phyloP scores from a whole-genome alignment of 116 monocot genomes.

The Dioscorea cayenensis region DNA sequence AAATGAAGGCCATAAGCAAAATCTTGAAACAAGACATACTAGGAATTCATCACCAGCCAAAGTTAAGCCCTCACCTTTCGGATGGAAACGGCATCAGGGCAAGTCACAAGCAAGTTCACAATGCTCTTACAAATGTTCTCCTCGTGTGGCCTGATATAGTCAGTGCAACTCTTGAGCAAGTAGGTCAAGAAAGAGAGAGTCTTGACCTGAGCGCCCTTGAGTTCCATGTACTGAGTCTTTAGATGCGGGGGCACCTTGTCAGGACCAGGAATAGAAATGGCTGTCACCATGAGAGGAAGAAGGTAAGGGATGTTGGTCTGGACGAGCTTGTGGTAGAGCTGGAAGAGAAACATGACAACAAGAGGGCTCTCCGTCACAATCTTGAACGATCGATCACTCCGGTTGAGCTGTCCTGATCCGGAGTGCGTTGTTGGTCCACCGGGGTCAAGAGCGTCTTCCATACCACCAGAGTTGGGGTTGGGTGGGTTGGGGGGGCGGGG shows the following conservation, averaged over 20 bases:
- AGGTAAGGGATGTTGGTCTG: conserved; percentile 91
- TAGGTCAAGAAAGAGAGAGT: conserved; percentile 96
- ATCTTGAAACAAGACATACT: not conserved
- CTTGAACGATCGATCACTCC: conserved; percentile 86
- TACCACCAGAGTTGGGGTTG: not conserved
- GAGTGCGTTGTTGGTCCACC: conserved; percentile 11
- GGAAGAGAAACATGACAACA: conserved; percentile 96
- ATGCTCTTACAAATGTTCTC: conserved; percentile 98
- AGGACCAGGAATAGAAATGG: conserved; percentile 87
- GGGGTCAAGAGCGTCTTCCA: conserved; percentile 33
- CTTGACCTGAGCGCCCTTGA: conserved; percentile 98
- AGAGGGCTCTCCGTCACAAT: conserved; percentile 96
- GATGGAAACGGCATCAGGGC: conserved; percentile 90
- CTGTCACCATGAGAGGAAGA: conserved; percentile 82
- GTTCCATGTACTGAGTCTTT: conserved; percentile 69
- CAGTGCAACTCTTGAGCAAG: conserved; percentile 77
- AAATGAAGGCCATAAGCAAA: not conserved
- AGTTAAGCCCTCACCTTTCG: conserved; percentile 50
- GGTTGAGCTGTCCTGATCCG: conserved; percentile 69
- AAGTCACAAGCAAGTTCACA: conserved; percentile 95
- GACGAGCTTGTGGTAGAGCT: conserved; percentile 92
- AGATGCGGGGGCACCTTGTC: conserved; percentile 74
- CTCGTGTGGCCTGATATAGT: conserved; percentile 85
- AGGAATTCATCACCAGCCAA: not conserved
- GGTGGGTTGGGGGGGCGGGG: not conserved